Evolutionary conservation across 1,284 basidiomycete genomes (phyloP).

Genomic region (Apiotrichum gamsii): DNA sequence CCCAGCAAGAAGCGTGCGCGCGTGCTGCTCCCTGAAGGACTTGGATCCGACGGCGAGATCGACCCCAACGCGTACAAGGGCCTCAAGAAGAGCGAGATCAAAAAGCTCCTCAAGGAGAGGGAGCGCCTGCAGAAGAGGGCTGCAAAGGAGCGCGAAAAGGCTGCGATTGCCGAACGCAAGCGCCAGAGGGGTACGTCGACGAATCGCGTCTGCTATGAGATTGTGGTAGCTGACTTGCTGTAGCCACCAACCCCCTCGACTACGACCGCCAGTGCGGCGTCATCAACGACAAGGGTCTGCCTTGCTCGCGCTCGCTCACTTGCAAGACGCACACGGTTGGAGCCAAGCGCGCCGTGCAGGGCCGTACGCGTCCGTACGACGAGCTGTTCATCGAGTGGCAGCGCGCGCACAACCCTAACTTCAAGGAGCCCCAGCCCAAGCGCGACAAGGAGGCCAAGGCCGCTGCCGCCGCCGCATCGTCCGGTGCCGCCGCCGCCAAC

Average conservation of each 20-base stretch:
- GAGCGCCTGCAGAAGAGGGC: slow-evolving; percentile 59
- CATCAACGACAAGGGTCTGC: slow-evolving; percentile 89
- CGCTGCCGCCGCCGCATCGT: background rate
- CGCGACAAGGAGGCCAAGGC: slow-evolving; percentile 22
- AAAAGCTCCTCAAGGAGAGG: slow-evolving; percentile 37
- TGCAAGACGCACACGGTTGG: slow-evolving; percentile 99
- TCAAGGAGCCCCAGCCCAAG: slow-evolving; percentile 78
- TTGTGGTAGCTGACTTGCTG: background rate
- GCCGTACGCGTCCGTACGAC: slow-evolving; percentile 79
- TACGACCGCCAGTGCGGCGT: slow-evolving; percentile 94
- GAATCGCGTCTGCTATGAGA: background rate
- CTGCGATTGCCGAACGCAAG: slow-evolving; percentile 56
- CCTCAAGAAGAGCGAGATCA: slow-evolving; percentile 39
- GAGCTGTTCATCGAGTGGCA: slow-evolving; percentile 89
- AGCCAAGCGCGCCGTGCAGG: slow-evolving; percentile 84
- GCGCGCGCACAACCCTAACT: slow-evolving; percentile 83
- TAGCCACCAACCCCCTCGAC: slow-evolving; percentile 63
- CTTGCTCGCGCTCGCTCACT: slow-evolving; percentile 92
- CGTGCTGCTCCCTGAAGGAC: slow-evolving; percentile 48
- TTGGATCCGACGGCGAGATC: slow-evolving; percentile 20
- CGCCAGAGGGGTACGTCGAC: slow-evolving; percentile 57
- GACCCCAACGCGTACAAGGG: slow-evolving; percentile 25
- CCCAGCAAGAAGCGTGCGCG: slow-evolving; percentile 29
- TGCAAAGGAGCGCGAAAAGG: slow-evolving; percentile 54
- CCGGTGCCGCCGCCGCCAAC: slow-evolving; percentile 4